Base-by-base conservation (phyloP, 352 stramenopile species). In the Globisporangium camurandrum region DNA sequence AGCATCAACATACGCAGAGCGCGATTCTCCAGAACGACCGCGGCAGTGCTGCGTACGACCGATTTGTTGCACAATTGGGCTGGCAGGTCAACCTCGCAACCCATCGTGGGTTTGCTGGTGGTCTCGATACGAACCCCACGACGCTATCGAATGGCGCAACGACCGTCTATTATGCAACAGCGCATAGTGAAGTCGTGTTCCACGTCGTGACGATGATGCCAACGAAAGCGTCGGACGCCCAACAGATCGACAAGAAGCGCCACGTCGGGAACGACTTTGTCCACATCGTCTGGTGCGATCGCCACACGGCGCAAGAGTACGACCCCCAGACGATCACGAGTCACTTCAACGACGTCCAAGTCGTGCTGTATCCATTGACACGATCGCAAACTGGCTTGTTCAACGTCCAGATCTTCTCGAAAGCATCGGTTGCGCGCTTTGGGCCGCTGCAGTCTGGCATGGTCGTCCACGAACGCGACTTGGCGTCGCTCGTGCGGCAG, bases 161-260 rank as follows among this genome's bases (percentile, higher is more conserved):
- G n/a, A 77, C 81, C 3, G 46, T 93, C 16, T 94, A 94, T 54
- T 94, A 85, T 49, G 77, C 84, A 4, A 88, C 71, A 20, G 85
- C 75, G 44, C 80, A 89, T 55, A 86, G 74, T 47, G 84, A 94
- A 62, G 73, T 94, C n/a, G 70, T 89, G 47, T 94, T 89, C 56
- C 84, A 94, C 45, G 75, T 94, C 16, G 79, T 94, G 34, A 93
- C 81, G 16, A 92, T 77, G 74, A 94, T 94, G 81, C 81, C 81
- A 6, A 93, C 84, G 4, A 90, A 90, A 48, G 43, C 70, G 1
- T 68, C 64, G 11, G 84, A 94, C 39, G 67, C 67, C 11, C 81
- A 94, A 62, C 84, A 94, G 51, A 94, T 94, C 47, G 84, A 94
- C 51, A 94, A 94, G 60, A 94, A 94, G 65, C 71, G 84, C 14